These are phyloP conservation scores for Blastobotrys terrestris DNA, from an alignment of 805 yeast species.

Conservation along the genomic window DNA sequence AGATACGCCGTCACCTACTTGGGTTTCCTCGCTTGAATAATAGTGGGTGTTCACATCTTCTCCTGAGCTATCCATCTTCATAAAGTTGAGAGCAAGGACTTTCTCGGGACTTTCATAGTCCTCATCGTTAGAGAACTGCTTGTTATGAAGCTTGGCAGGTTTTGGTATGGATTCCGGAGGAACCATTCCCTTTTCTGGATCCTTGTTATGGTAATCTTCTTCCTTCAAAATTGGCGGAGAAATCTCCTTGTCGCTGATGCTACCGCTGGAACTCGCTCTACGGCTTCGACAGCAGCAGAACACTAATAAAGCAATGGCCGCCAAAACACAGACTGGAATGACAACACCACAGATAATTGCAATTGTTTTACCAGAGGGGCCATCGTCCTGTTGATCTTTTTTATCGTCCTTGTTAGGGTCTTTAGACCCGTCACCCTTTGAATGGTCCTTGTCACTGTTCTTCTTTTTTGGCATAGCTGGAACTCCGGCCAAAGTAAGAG, in stretches of 20 bases:
- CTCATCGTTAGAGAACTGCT: neutral
- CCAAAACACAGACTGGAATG: conserved; percentile 54
- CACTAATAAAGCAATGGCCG: conserved; percentile 48
- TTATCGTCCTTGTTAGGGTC: conserved; percentile 9
- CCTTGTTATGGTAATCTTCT: conserved; percentile 15
- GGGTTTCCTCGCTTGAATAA: conserved; percentile 10
- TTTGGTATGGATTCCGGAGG: neutral
- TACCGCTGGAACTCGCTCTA: conserved; percentile 11
- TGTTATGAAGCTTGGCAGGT: neutral
- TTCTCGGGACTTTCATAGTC: conserved; percentile 31
- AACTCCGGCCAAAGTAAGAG: conserved; percentile 53
- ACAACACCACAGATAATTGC: conserved; percentile 92
- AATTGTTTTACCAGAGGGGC: conserved; percentile 43
- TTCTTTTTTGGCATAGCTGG: conserved; percentile 23
- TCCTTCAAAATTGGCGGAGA: conserved; percentile 35
- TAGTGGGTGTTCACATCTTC: conserved; percentile 11
- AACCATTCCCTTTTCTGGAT: neutral
- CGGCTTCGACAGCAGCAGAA: conserved; percentile 50
- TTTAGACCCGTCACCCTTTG: neutral
- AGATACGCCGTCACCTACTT: conserved; percentile 6
- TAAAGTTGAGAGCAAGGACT: conserved; percentile 31
- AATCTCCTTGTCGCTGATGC: conserved; percentile 28
- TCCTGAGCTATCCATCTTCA: conserved; percentile 31
- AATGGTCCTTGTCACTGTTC: neutral
- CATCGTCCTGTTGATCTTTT: conserved; percentile 21